These are phyloP conservation scores for Phytophthora europaea DNA, from an alignment of 352 stramenopile genomes.

Conservation along the genomic window DNA sequence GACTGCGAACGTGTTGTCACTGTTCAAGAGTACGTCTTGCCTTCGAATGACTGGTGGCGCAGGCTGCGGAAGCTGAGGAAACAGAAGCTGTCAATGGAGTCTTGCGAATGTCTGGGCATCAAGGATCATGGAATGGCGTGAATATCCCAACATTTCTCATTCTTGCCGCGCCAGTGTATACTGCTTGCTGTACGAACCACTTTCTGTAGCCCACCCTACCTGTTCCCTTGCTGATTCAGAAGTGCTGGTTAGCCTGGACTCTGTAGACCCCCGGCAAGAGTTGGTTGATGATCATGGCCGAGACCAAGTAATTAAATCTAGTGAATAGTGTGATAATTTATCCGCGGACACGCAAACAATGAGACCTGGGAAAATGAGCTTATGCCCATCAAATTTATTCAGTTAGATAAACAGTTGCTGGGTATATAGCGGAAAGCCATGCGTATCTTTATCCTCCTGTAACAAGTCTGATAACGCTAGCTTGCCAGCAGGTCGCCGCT, in stretches of 20 bases:
- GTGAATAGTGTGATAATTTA: background rate
- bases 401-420: too few relatives aligned
- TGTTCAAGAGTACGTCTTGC: conserved; percentile 69
- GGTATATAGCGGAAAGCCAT: background rate
- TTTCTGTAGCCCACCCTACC: too few relatives aligned
- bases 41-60: conserved; percentile 69
- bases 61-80: conserved; percentile 44
- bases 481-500: too few relatives aligned
- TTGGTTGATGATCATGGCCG: background rate
- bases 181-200: too few relatives aligned
- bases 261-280: background rate
- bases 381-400: background rate
- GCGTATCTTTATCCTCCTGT: background rate
- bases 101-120: background rate
- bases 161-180: too few relatives aligned
- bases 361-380: background rate
- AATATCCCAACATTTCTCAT: too few relatives aligned
- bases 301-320: background rate
- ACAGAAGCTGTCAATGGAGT: background rate
- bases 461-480: too few relatives aligned
- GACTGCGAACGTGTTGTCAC: conserved; percentile 51
- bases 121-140: too few relatives aligned
- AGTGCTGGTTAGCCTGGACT: too few relatives aligned
- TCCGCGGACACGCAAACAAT: background rate
- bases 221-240: too few relatives aligned